Evolutionary conservation across 805 yeast species (phyloP).

Genomic region (Metschnikowia chrysomelidarum): DNA sequence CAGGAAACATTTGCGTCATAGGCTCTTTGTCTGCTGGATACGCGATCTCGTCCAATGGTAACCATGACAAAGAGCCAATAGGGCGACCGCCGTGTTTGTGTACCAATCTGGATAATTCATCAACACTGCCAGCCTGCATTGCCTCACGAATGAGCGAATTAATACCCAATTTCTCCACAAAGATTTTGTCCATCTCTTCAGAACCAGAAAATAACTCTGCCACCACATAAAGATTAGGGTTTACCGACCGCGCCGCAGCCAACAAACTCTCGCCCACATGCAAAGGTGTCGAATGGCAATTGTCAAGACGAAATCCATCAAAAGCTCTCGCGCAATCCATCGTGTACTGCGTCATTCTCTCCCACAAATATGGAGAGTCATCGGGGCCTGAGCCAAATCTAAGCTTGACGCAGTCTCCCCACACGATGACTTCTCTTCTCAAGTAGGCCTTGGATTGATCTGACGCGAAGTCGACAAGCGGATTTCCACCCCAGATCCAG

Average conservation of each 20-base stretch:
- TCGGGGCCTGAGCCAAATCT: constrained; percentile 75
- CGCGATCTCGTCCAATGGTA: constrained; percentile 72
- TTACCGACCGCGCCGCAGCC: constrained; percentile 81
- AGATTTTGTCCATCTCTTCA: constrained; percentile 83
- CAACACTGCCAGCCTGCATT: constrained; percentile 92
- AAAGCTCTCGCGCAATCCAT: constrained; percentile 69
- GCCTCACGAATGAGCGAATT: constrained; percentile 92
- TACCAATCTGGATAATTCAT: constrained; percentile 79
- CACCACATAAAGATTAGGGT: constrained; percentile 86
- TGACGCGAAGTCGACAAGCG: constrained; percentile 91
- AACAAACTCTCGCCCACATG: constrained; percentile 89
- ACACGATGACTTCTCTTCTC: constrained; percentile 88
- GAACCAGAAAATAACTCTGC: constrained; percentile 95
- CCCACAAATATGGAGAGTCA: constrained; percentile 90
- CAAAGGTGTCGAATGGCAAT: constrained; percentile 93
- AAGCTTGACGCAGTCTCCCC: constrained; percentile 97
- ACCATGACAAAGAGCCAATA: constrained; percentile 83
- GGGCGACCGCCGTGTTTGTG: constrained; percentile 96
- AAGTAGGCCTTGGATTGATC: constrained; percentile 73
- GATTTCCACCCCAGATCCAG: constrained; percentile 98
- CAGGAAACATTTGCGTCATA: constrained; percentile 21
- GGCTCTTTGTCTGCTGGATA: constrained; percentile 56
- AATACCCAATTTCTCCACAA: constrained; percentile 87
- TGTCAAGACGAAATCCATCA: constrained; percentile 89
- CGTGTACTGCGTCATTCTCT: constrained; percentile 78